phyloP scores from a whole-genome alignment of 768 basidiomycete genomes.

The Tulasnella sp. region DNA sequence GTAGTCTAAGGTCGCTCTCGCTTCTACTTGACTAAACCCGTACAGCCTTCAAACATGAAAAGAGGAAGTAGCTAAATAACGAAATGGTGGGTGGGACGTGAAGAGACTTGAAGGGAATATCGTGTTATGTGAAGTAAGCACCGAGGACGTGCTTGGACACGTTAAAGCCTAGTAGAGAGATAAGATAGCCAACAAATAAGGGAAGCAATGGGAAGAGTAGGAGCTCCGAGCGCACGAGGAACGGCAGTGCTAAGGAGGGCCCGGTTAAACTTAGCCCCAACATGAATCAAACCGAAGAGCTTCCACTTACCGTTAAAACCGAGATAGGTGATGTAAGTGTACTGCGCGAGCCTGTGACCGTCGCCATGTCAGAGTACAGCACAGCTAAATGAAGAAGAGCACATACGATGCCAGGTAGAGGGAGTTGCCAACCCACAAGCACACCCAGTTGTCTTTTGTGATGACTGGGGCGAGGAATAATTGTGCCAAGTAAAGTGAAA shows the following conservation, averaged over 20 bases:
- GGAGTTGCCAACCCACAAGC: conserved; percentile 90
- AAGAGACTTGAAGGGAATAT: background rate
- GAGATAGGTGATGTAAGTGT: conserved; percentile 88
- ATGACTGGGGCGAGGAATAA: conserved; percentile 84
- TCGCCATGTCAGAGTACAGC: background rate
- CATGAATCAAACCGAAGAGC: conserved; percentile 11
- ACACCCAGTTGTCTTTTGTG: conserved; percentile 88
- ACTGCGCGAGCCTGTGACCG: conserved; percentile 72
- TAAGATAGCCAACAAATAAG: conserved; percentile 80
- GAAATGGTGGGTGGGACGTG: conserved; percentile 3
- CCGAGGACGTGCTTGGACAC: conserved; percentile 79
- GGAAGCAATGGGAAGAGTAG: conserved; percentile 90
- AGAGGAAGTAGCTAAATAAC: background rate
- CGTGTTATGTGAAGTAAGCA: conserved; percentile 70
- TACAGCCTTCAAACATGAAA: conserved; percentile 16
- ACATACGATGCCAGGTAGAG: conserved; percentile 84
- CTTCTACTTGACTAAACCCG: conserved; percentile 13
- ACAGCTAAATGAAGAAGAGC: conserved; percentile 6
- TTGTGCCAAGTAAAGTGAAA: conserved; percentile 87
- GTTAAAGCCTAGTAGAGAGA: conserved; percentile 89
- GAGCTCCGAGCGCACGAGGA: conserved; percentile 86
- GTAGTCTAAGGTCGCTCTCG: conserved; percentile 5
- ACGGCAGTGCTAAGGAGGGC: conserved; percentile 69
- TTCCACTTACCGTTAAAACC: conserved; percentile 71
- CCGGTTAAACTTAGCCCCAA: background rate